Percentiles rank a stretch among this genome's conserved stretches.
These are phyloP conservation scores for Nasturtium officinale DNA, from an alignment of 345 rosid species.

Conservation along the genomic window DNA sequence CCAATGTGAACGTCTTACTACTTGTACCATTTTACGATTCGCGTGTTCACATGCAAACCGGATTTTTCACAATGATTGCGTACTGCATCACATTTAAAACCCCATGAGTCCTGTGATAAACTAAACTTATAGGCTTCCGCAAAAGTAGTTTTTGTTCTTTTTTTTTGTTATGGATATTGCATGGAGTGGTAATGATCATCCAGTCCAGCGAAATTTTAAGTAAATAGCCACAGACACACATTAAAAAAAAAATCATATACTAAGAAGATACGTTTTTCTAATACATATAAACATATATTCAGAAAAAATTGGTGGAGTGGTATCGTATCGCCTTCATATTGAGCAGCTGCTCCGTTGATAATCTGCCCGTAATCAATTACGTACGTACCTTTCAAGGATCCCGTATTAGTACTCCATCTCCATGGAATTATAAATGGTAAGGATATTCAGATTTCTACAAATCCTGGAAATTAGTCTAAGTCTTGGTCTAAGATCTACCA, in stretches of 20 bases:
- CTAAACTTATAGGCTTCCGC: neutral
- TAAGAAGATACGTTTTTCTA: too few species aligned
- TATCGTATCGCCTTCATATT: neutral
- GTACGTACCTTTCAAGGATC: neutral
- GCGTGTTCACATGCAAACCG: constrained; percentile 24
- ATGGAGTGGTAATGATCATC: neutral
- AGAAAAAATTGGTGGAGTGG: neutral
- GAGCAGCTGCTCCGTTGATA: neutral
- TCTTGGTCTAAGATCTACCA: neutral
- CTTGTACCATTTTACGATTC: neutral
- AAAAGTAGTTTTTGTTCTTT: neutral
- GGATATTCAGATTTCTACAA: too few species aligned
- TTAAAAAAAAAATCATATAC: neutral
- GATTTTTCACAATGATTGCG: neutral
- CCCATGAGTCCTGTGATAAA: neutral
- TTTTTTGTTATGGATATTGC: neutral
- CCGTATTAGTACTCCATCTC: neutral
- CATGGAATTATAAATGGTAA: neutral
- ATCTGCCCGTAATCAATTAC: neutral
- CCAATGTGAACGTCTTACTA: constrained; percentile 33
- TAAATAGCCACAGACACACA: neutral
- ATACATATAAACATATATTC: neutral
- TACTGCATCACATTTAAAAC: neutral
- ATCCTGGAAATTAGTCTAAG: neutral
- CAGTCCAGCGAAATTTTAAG: neutral